phyloP scores from a whole-genome alignment of 495 filamentous ascomycete species.

The Penicillium flavigenum region DNA sequence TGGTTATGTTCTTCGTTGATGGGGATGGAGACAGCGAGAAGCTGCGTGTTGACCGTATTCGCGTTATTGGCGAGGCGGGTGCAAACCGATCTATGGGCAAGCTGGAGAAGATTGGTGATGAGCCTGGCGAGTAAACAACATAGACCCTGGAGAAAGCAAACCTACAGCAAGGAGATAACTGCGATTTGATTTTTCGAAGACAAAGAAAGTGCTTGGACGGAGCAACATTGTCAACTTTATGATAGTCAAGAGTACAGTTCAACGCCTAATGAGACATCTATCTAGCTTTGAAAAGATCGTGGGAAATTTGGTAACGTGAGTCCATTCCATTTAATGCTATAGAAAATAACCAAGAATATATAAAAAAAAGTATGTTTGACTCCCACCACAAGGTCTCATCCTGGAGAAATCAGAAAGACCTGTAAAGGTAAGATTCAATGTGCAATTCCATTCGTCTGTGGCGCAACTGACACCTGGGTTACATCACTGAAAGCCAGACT shows the following conservation, averaged over 20 bases:
- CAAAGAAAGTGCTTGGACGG: background rate
- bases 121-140: constrained; percentile 57
- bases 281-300: background rate
- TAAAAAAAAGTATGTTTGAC: constrained; percentile 37
- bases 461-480: constrained; percentile 59
- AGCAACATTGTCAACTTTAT: background rate
- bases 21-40: constrained; percentile 85
- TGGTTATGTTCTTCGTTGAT: constrained; percentile 87
- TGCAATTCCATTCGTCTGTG: constrained; percentile 64
- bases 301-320: background rate
- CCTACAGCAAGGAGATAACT: constrained; percentile 4
- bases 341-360: background rate
- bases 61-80: constrained; percentile 87
- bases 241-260: background rate
- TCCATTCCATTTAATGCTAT: background rate
- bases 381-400: constrained; percentile 54
- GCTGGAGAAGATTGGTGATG: constrained; percentile 90
- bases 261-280: background rate
- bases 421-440: constrained; percentile 53
- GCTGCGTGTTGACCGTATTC: constrained; percentile 78
- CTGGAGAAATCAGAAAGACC: constrained; percentile 46
- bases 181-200: background rate
- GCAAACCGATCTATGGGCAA: constrained; percentile 92
- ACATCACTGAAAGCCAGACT: constrained; percentile 42
- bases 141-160: constrained; percentile 11